phyloP scores from a whole-genome alignment of 805 yeast species.

The Candida hispaniensis region DNA sequence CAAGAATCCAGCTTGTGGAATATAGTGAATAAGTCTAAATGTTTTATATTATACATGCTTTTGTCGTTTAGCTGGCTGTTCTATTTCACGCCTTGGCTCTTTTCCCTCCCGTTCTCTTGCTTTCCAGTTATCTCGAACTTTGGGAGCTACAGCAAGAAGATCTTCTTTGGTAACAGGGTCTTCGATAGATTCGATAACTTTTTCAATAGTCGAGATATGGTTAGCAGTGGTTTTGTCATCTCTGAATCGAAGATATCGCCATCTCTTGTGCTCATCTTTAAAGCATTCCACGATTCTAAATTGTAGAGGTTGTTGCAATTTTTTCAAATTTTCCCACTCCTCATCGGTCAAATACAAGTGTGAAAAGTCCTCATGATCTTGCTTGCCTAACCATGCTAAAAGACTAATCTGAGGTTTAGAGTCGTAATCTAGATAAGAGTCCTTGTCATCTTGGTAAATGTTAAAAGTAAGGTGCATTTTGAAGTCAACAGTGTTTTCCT shows the following conservation, averaged over 20 bases:
- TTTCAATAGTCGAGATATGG: conserved; percentile 68
- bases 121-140: conserved; percentile 53
- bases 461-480: conserved; percentile 55
- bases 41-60: no score
- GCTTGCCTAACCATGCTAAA: conserved; percentile 66
- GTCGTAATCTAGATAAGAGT: conserved; percentile 66
- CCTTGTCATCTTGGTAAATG: conserved; percentile 42
- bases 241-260: conserved; percentile 82
- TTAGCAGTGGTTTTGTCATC: conserved; percentile 89
- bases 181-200: conserved; percentile 70
- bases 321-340: conserved; percentile 73
- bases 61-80: no score
- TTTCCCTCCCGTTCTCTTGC: conserved; percentile 31
- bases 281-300: conserved; percentile 83
- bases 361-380: conserved; percentile 50
- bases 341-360: conserved; percentile 51
- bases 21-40: no score
- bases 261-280: conserved; percentile 51
- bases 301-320: conserved; percentile 66
- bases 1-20: no score
- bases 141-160: conserved; percentile 44
- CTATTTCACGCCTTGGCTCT: no score
- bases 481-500: conserved; percentile 89
- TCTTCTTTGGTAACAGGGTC: conserved; percentile 82
- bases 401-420: conserved; percentile 60